Evolutionary conservation across 108 stramenopile species (phyloP), one percentile per base, ranked within the genome.

Genomic region (Nitzschia putrida): DNA sequence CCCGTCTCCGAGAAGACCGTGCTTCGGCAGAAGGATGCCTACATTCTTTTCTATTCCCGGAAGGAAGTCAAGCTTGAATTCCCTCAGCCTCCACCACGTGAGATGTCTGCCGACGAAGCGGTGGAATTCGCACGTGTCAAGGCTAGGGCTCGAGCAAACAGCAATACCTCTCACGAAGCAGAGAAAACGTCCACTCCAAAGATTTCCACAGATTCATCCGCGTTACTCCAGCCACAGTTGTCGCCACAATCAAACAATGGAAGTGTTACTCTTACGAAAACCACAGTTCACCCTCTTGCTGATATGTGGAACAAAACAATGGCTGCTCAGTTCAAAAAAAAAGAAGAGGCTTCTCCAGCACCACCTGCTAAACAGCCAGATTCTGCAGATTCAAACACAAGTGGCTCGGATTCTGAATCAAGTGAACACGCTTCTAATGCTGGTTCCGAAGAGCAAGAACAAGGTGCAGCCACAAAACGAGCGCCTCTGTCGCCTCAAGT

Each of bases 1-100:
- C 59, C 68, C 7, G 85, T 91, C 7, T 82, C 89, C 23, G 89
- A 91, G 64, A 83, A 85, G 69, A 73, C 84, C 12, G 93, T 91
- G 11, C 22, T 91, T 56, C 75, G 78, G 66, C 86, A 89, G 51
- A 78, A 64, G 25, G 86, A 90, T 72, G 93, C 84, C 8, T 94
- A 94, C 49, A 63, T 94, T 22, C 76, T 94, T 9, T 94, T 94
- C 57, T 94, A 89, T 55, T 83, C 78, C 41, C 78, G 93, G 11
- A 82, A 81, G 45, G 89, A 91, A 76, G 90, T 91, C 20, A 85
- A 87, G 50, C 65, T 91, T 47, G 90, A 88, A 60, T 88, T 89
- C 66, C 88, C 88, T 7, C 61, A 76, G 13, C 86, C 88, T 40
- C 85, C 87, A 8, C 58, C 79, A 0, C 56, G 61, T 25, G 60